A percentile compares a stretch with the other conserved stretches of the same genome.
Conservation (phyloP, 306 rosid species). For the Styphnolobium japonicum region DNA sequence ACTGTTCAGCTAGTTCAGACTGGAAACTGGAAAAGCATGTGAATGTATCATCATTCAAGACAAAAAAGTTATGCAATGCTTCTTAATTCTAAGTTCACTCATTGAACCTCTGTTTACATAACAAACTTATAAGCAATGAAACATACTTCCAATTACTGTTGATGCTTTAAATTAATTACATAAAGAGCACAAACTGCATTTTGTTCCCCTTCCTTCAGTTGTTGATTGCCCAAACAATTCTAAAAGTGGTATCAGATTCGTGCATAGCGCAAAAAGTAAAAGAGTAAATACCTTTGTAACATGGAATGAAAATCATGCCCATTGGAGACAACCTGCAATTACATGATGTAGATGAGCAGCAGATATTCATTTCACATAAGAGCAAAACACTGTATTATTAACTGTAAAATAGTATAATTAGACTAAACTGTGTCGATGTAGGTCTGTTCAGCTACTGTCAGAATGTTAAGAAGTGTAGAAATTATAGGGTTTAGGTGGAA, state of each 20-base stretch:
- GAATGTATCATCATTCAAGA: neutral
- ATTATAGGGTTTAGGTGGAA: neutral
- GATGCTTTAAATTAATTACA: neutral
- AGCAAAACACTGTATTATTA: neutral
- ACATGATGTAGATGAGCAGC: constrained; percentile 18
- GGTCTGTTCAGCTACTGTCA: neutral
- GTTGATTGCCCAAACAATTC: constrained; percentile 2
- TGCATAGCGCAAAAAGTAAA: neutral
- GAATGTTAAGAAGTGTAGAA: constrained; percentile 8
- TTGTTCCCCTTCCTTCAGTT: constrained; percentile 8
- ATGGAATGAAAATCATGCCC: constrained; percentile 98
- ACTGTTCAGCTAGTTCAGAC: neutral
- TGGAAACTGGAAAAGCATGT: neutral
- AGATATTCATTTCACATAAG: constrained; percentile 14
- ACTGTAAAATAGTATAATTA: neutral
- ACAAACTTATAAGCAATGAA: neutral
- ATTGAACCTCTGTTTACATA: neutral
- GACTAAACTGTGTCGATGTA: neutral
- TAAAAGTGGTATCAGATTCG: neutral
- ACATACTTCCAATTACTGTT: neutral
- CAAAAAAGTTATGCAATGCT: neutral
- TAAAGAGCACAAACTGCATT: neutral
- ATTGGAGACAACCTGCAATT: constrained; percentile 77
- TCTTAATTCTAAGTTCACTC: neutral
- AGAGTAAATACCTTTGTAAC: constrained; percentile 74